Conservation (phyloP, 345 rosid species). For the Brassica incana region DNA sequence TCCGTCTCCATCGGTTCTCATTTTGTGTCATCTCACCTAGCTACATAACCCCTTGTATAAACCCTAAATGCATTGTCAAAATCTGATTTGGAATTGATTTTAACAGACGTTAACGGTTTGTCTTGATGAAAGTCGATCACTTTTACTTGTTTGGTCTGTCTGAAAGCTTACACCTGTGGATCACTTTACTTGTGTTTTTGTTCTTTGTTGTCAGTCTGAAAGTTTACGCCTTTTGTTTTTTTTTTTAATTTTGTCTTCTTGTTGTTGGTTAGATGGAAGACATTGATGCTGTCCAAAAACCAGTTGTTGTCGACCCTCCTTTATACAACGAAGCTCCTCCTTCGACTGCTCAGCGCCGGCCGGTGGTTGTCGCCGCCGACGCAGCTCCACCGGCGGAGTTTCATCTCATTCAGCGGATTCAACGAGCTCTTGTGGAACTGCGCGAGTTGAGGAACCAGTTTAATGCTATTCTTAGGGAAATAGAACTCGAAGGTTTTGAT, state of each 20-base stretch:
- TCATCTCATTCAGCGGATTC: slow-evolving; percentile 32
- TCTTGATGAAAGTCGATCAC: not conserved
- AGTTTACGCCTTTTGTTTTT: not conserved
- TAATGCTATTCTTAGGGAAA: slow-evolving; percentile 35
- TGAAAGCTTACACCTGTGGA: not conserved
- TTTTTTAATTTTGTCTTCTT: not conserved
- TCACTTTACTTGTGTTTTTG: not conserved
- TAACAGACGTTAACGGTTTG: not conserved
- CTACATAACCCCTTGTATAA: not conserved
- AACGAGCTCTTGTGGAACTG: slow-evolving; percentile 35
- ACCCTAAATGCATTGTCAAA: slow-evolving; percentile 16
- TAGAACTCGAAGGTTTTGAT: slow-evolving; percentile 22
- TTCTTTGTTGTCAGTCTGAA: not conserved
- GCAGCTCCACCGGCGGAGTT: slow-evolving; percentile 16
- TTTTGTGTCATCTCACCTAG: not conserved
- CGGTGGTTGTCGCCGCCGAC: not conserved
- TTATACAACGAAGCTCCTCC: slow-evolving; percentile 29
- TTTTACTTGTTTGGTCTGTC: not conserved
- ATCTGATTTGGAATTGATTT: not conserved
- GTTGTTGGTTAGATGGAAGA: slow-evolving; percentile 31
- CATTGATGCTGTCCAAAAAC: slow-evolving; percentile 29
- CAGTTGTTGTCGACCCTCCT: slow-evolving; percentile 41
- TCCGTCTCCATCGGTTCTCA: not conserved
- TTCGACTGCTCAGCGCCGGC: slow-evolving; percentile 2
- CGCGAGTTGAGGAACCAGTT: slow-evolving; percentile 34